Evolutionary conservation across 1,284 basidiomycete genomes (phyloP).

Genomic region (Caloboletus firmus): DNA sequence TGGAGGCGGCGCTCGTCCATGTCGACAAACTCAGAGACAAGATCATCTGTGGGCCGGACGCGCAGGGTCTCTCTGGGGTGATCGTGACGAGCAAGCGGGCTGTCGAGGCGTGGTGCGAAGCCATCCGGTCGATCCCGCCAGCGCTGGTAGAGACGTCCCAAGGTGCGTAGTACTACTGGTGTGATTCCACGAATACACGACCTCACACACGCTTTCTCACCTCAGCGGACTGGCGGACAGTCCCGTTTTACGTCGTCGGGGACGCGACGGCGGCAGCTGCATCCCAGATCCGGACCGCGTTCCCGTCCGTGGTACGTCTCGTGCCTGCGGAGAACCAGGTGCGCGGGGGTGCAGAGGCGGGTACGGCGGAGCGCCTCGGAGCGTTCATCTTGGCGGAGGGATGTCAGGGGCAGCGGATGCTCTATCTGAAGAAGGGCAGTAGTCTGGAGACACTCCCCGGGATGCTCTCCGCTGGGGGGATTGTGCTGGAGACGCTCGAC

Average conservation of each 20-base stretch:
- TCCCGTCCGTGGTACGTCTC: constrained; percentile 29
- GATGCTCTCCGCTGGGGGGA: constrained; percentile 47
- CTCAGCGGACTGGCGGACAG: constrained; percentile 45
- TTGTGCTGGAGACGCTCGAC: constrained; percentile 51
- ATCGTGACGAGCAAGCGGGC: constrained; percentile 73
- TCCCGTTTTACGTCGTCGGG: constrained; percentile 78
- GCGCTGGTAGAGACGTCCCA: neutral
- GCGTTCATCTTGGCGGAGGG: constrained; percentile 56
- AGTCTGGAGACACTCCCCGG: constrained; percentile 65
- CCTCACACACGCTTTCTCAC: neutral
- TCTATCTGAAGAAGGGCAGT: constrained; percentile 83
- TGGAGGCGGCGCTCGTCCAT: constrained; percentile 61
- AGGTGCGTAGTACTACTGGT: constrained; percentile 17
- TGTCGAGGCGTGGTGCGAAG: constrained; percentile 63
- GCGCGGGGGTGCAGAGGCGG: constrained; percentile 42
- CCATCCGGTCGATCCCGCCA: constrained; percentile 29
- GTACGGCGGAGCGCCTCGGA: constrained; percentile 66
- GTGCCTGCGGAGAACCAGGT: constrained; percentile 29
- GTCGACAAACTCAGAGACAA: constrained; percentile 44
- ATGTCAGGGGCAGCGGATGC: constrained; percentile 36
- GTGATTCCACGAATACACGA: neutral
- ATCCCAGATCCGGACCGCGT: constrained; percentile 36
- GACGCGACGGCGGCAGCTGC: constrained; percentile 55
- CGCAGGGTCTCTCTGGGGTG: constrained; percentile 49
- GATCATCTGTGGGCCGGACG: constrained; percentile 41